phyloP scores from a whole-genome alignment of 495 filamentous ascomycete species.

The Trichoderma asperelloides region DNA sequence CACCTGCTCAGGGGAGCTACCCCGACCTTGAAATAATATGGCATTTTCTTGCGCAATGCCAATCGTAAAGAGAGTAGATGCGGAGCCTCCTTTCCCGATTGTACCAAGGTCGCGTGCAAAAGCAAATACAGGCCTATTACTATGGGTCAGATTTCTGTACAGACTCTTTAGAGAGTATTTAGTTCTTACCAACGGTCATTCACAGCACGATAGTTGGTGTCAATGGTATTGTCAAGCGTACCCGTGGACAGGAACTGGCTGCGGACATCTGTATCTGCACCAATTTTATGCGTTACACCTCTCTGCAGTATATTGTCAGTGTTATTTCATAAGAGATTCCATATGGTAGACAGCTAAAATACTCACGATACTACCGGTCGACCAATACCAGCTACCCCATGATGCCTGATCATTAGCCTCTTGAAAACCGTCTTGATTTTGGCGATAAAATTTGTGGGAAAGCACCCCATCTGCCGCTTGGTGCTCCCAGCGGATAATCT shows the following conservation, averaged over 20 bases:
- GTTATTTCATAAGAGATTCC: conserved; percentile 11
- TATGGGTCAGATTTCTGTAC: too few species aligned
- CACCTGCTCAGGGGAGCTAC: conserved; percentile 54
- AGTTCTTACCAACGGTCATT: conserved; percentile 51
- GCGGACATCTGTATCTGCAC: conserved; percentile 55
- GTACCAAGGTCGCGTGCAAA: conserved; percentile 67
- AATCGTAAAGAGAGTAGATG: conserved; percentile 62
- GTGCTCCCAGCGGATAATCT: conserved; percentile 32
- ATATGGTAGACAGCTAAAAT: neutral
- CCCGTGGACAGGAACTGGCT: conserved; percentile 55
- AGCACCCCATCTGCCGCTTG: conserved; percentile 26
- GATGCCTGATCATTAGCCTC: conserved; percentile 67
- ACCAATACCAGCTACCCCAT: conserved; percentile 77
- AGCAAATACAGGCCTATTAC: conserved; percentile 66
- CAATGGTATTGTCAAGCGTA: conserved; percentile 54
- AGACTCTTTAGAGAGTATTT: too few species aligned
- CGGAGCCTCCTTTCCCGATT: conserved; percentile 18
- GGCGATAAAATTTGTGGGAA: conserved; percentile 49
- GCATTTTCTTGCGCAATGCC: conserved; percentile 66
- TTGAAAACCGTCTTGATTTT: conserved; percentile 55
- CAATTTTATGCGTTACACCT: conserved; percentile 51
- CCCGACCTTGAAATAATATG: conserved; percentile 65
- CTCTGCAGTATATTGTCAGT: conserved; percentile 14
- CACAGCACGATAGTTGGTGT: conserved; percentile 58
- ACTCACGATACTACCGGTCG: conserved; percentile 40